phyloP scores from a whole-genome alignment of 495 filamentous ascomycete genomes.

The Sabuloglossum arenarium region DNA sequence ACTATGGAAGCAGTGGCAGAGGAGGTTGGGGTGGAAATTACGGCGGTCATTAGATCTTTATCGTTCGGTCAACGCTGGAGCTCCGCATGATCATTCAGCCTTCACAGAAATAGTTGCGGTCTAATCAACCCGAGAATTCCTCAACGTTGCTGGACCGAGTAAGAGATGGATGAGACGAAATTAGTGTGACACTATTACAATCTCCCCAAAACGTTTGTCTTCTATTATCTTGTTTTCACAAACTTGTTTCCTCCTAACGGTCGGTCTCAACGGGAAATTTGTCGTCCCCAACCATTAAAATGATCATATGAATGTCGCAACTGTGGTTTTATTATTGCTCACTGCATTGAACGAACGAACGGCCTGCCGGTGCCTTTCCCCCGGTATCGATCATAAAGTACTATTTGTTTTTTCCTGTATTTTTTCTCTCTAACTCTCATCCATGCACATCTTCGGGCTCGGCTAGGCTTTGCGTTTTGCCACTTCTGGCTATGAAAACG shows the following conservation, averaged over 20 bases:
- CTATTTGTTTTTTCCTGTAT: not conserved
- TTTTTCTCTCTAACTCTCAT: not conserved
- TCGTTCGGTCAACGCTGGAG: not conserved
- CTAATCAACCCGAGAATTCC: not conserved
- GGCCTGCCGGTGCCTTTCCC: not conserved
- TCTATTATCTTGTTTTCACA: not conserved
- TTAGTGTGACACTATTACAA: not conserved
- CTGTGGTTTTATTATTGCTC: not conserved
- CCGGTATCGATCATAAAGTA: not conserved
- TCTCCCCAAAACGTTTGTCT: not conserved
- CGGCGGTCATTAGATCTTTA: constrained; percentile 11
- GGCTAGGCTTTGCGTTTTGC: not conserved
- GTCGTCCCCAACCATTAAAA: not conserved
- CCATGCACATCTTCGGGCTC: not conserved
- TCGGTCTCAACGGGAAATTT: not conserved
- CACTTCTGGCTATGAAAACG: not conserved
- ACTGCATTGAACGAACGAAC: not conserved
- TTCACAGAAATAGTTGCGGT: not conserved
- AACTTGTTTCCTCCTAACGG: not conserved
- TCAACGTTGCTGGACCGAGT: not conserved
- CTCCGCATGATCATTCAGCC: not conserved
- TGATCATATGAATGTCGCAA: not conserved
- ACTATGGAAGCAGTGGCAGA: constrained; percentile 17
- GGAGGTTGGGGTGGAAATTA: constrained; percentile 35
- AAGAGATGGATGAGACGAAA: not conserved